Base-by-base conservation (phyloP, 352 stramenopile genomes). In the Phytophthora sojae region DNA sequence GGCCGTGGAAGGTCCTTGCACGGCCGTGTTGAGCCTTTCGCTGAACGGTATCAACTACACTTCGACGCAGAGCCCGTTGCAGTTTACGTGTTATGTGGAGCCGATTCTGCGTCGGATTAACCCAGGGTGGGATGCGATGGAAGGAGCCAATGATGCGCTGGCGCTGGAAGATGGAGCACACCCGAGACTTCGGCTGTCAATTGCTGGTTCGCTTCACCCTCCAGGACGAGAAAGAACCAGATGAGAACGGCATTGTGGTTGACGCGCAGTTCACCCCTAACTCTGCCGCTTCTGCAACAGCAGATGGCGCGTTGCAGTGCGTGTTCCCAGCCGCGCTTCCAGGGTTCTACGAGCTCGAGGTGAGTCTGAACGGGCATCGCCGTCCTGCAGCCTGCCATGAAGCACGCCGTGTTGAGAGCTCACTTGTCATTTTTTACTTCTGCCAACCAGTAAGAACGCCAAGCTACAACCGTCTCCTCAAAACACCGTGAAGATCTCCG, bases 51-150 rank as follows among this genome's bases (percentile, higher is more conserved):
- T n/a, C n/a, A n/a, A n/a, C n/a, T n/a, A n/a, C 64, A 93, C 82
- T 6, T 88, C 72, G 0, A 57, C 75, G 1, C 84, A 86, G 29
- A 70, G 44, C 4, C 77, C 69, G 3, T 78, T 93, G 8, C 76
- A 77, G 6, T 93, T 78, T 59, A 83, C 68, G 30, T 93, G 91
- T 53, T 93, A 91, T 29, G 44, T 79, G 4, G 75, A 85, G 6
- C 82, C 83, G 7, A 64, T 85, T 21, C 77, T 93, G 56, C 81
- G 69, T 4, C 83, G 78, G 4, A 79, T 93, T 17, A 76, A 68
- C 2, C 86, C 83, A 9, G 63, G 71, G 0, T 93, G 83, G 83
- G 77, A 74, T 9, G 55, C 83, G 0, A 64, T 77, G 2, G 83
- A 93, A 47, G 63, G 64, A 11, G 32, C 72, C 0, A 79, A 60